A percentile compares a stretch with the other conserved stretches of the same genome.
These are phyloP conservation scores for Lentinula guzmanii DNA, from an alignment of 768 basidiomycete genomes.

Conservation along the genomic window DNA sequence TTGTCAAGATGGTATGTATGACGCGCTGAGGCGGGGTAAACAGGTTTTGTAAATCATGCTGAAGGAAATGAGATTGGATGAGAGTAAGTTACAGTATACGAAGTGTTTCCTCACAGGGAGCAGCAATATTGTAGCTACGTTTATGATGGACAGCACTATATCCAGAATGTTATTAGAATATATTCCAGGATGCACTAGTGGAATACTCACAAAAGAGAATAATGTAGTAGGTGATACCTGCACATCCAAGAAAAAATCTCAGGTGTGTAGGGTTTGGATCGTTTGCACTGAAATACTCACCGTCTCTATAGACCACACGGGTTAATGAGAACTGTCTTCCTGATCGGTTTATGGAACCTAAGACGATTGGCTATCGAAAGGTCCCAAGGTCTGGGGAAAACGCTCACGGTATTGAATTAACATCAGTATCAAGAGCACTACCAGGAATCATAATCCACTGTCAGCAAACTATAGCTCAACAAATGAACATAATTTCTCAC, in stretches of 20 bases:
- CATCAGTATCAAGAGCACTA: neutral
- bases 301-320: neutral
- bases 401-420: neutral
- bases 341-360: neutral
- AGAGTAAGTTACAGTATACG: no score
- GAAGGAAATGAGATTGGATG: no score
- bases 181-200: neutral
- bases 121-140: neutral
- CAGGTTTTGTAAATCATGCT: no score
- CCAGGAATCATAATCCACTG: neutral
- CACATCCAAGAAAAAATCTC: neutral
- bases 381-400: neutral
- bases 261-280: neutral
- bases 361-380: neutral
- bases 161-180: no score
- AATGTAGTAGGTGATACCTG: neutral
- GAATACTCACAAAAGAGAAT: neutral
- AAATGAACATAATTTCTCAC: neutral
- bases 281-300: neutral
- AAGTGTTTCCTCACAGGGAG: neutral
- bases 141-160: neutral
- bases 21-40: no score
- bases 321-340: neutral
- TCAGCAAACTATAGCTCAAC: neutral
- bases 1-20: no score